Base-by-base conservation (phyloP, 2,329 filamentous ascomycete species). In the Cytospora leucostoma region DNA sequence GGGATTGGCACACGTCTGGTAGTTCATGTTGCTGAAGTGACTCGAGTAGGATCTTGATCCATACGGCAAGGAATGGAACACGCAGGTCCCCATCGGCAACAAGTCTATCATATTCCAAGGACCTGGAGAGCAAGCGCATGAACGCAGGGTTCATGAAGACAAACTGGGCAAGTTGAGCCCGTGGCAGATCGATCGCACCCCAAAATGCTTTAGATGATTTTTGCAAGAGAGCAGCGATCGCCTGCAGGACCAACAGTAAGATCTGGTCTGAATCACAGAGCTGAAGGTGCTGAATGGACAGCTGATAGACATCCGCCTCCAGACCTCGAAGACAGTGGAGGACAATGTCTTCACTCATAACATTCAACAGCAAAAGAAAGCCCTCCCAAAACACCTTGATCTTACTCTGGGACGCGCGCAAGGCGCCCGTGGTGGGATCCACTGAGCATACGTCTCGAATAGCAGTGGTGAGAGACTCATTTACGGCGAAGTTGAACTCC, bases 401-500 rank as follows among this genome's bases (percentile, higher is more conserved):
- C 62, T 81, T 76, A 34, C 83, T 80, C 56, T 83, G 78, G 21
- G 64, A 64, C 17, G 55, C 64, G 15, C 37, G 61, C 40, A 66
- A 33, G 19, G 38, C 19, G n/a, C 51, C 49, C 19, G 57, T 34
- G 11, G 44, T 21, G 12, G 59, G 53, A n/a, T 63, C 52, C 47
- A 61, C 27, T 19, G 33, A 17, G 50, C 54, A 55, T 19, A 66
- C 64, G 27, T 58, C 55, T 52, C 51, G 61, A 64, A 97, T 86
- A 8, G 87, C 88, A 61, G 83, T 80, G 44, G 87, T 78, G 19
- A 98, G 80, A 38, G 88, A 87, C 65, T 91, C 88, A 67, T 88
- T 88, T 49, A 97, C 87, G 12, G 91, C 91, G 89, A 91, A 96
- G 51, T 97, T 91, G 72, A 97, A 98, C 67, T 95, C 90, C 40